These are phyloP conservation scores for Rhynchospora tenuis DNA, from an alignment of 176 grass and related monocot genomes.

Conservation along the genomic window DNA sequence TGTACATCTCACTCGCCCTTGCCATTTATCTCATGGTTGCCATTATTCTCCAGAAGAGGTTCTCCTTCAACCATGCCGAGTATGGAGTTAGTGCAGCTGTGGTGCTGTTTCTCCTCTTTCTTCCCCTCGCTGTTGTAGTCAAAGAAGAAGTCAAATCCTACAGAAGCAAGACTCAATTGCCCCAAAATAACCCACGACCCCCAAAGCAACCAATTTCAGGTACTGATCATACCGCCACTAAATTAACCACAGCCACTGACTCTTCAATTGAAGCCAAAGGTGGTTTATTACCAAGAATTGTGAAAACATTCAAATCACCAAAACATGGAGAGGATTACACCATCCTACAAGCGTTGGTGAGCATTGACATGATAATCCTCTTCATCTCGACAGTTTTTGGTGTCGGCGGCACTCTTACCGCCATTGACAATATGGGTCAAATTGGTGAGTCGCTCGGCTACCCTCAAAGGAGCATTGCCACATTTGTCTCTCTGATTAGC, in stretches of 20 bases:
- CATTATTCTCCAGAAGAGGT: slow-evolving; percentile 51
- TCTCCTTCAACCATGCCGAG: slow-evolving; percentile 29
- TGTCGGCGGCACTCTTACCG: slow-evolving; percentile 68
- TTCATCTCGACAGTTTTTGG: slow-evolving; percentile 73
- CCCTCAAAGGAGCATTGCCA: slow-evolving; percentile 38
- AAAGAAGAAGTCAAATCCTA: slow-evolving; percentile 40
- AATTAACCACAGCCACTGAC: not conserved
- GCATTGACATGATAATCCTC: slow-evolving; percentile 68
- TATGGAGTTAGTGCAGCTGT: slow-evolving; percentile 43
- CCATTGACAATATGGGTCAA: slow-evolving; percentile 78
- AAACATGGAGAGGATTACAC: slow-evolving; percentile 58
- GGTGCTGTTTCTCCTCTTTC: slow-evolving; percentile 58
- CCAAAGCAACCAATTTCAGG: not conserved
- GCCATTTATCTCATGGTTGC: slow-evolving; percentile 58
- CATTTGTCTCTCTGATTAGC: slow-evolving; percentile 75
- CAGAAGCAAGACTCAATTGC: slow-evolving; percentile 11
- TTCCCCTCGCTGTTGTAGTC: slow-evolving; percentile 53
- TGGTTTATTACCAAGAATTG: not conserved
- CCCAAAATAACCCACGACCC: slow-evolving; percentile 15
- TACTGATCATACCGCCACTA: not conserved
- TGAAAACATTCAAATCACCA: slow-evolving; percentile 41
- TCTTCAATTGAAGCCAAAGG: not conserved
- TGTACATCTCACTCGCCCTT: slow-evolving; percentile 60
- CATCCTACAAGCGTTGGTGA: slow-evolving; percentile 69
- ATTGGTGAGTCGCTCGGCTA: slow-evolving; percentile 75